Evolutionary conservation across 2,329 filamentous ascomycete species (phyloP).

Genomic region (Fusarium pseudonygamai): DNA sequence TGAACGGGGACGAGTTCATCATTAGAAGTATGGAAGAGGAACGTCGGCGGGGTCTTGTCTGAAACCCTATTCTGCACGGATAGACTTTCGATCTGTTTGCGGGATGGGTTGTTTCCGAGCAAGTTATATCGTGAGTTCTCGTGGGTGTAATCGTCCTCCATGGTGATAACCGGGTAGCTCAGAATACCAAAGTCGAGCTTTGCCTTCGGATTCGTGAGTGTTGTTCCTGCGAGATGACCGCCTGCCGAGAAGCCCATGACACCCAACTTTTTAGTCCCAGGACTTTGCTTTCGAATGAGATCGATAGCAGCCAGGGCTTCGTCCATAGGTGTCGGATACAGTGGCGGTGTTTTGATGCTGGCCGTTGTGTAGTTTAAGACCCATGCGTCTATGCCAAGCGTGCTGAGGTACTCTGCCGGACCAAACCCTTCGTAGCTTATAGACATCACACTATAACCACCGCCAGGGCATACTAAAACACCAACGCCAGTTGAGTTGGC

Average conservation of each 20-base stretch:
- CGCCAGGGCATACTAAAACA: constrained; percentile 22
- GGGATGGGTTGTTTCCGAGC: constrained; percentile 6
- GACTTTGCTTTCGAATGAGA: constrained; percentile 12
- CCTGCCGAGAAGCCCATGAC: constrained; percentile 34
- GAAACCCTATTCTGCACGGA: constrained; percentile 27
- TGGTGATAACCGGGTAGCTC: constrained; percentile 22
- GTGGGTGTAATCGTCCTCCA: constrained; percentile 25
- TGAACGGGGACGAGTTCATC: constrained; percentile 24
- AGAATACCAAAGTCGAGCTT: constrained; percentile 31
- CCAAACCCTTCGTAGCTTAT: constrained; percentile 18
- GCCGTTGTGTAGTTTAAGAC: constrained; percentile 28
- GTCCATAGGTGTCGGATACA: constrained; percentile 23
- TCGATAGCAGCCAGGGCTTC: constrained; percentile 23
- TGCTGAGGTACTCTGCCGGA: constrained; percentile 22
- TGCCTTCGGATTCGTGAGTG: constrained; percentile 16
- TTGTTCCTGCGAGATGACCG: constrained; percentile 28
- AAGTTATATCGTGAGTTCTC: constrained; percentile 26
- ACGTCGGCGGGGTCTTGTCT: constrained; percentile 10
- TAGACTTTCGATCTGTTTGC: constrained; percentile 10
- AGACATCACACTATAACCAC: constrained; percentile 20
- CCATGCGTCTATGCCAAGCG: constrained; percentile 33
- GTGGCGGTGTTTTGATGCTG: constrained; percentile 8
- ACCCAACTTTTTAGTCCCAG: constrained; percentile 7
- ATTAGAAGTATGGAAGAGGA: constrained; percentile 31
- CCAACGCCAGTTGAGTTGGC: constrained; percentile 23